Evolutionary conservation across 2,329 filamentous ascomycete species (phyloP).

Genomic region (Ascochyta fabae): DNA sequence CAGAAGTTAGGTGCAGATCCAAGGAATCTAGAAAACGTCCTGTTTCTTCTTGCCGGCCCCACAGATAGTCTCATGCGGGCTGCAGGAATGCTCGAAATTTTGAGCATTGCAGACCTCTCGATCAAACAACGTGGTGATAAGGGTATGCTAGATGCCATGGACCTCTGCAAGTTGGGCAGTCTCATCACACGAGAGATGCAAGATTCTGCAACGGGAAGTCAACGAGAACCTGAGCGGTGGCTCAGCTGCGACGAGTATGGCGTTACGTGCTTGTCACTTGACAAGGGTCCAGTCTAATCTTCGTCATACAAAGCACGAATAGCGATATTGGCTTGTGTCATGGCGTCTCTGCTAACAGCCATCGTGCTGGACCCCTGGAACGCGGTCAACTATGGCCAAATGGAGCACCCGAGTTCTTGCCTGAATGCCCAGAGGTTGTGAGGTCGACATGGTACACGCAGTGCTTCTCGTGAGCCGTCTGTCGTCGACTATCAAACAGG

Average conservation of each 20-base stretch:
- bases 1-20: constrained; percentile 30
- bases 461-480: constrained; percentile 16
- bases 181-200: constrained; percentile 12
- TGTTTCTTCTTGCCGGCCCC: constrained; percentile 32
- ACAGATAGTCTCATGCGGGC: constrained; percentile 24
- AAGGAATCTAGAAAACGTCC: constrained; percentile 33
- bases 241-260: constrained; percentile 15
- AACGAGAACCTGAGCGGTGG: constrained; percentile 13
- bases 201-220: constrained; percentile 17
- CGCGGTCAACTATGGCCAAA: constrained; percentile 32
- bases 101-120: constrained; percentile 12
- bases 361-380: constrained; percentile 17
- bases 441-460: constrained; percentile 14
- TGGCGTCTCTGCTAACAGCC: constrained; percentile 24
- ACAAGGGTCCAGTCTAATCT: constrained; percentile 31
- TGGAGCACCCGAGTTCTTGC: constrained; percentile 13
- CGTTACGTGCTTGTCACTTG: constrained; percentile 16
- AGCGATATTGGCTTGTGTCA: constrained; percentile 39
- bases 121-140: constrained; percentile 28
- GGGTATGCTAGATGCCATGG: neutral
- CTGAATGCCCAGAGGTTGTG: constrained; percentile 13
- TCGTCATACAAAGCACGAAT: constrained; percentile 39
- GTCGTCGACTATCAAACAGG: constrained; percentile 16
- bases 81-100: constrained; percentile 14
- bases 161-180: constrained; percentile 6